phyloP scores from a whole-genome alignment of 805 yeast genomes.

The Huiozyma sinensis region DNA sequence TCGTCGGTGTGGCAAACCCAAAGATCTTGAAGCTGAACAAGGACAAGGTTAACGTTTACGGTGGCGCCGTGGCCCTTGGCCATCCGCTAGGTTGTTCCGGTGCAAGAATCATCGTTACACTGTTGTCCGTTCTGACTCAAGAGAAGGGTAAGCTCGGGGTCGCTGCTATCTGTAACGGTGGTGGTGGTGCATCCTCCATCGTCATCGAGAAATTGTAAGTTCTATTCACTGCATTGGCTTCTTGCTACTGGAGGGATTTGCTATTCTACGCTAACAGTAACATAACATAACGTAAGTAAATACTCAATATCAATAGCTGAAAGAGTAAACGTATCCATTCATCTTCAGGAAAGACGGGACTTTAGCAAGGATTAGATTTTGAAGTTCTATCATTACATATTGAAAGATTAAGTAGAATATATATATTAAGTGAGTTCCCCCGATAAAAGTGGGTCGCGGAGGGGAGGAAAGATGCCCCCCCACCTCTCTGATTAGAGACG shows the following conservation, averaged over 20 bases:
- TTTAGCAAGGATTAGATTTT: no score
- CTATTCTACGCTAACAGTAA: no score
- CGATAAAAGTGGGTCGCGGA: no score
- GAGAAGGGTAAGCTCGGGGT: constrained; percentile 84
- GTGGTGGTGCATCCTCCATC: constrained; percentile 96
- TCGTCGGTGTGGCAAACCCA: constrained; percentile 86
- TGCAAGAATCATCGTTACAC: constrained; percentile 83
- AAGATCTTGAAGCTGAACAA: constrained; percentile 51
- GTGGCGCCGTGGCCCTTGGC: constrained; percentile 94
- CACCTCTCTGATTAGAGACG: no score
- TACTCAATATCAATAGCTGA: no score
- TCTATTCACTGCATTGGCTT: background rate
- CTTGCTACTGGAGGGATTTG: background rate
- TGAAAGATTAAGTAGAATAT: no score
- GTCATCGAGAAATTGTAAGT: constrained; percentile 56
- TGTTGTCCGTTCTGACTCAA: constrained; percentile 68
- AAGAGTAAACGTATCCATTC: no score
- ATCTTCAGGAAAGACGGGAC: no score
- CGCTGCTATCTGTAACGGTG: constrained; percentile 98
- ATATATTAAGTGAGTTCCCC: no score
- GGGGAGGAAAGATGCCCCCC: no score
- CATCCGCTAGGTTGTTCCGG: constrained; percentile 97
- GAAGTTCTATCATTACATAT: no score
- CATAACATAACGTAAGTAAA: no score
- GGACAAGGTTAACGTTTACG: constrained; percentile 73